A percentile compares a stretch with the other conserved stretches of the same genome.
Evolutionary conservation across 2,329 filamentous ascomycete genomes (phyloP).

Genomic region (Endoconidiophora polonica): DNA sequence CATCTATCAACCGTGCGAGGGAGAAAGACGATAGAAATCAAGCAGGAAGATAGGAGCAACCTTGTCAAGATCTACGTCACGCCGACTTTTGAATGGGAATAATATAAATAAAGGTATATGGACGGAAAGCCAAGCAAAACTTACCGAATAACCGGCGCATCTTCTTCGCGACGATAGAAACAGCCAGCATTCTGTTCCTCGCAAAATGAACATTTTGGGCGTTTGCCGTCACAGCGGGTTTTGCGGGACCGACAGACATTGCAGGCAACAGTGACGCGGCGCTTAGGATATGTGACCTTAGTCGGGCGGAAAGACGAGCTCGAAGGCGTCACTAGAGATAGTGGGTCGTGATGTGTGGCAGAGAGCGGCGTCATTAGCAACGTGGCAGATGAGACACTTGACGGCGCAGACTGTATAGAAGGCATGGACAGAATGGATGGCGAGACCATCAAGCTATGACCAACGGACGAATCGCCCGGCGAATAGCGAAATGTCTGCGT

Average conservation of each 20-base stretch:
- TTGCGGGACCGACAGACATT: conserved; percentile 16
- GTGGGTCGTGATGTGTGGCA: too few species aligned
- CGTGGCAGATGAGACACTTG: too few species aligned
- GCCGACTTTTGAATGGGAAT: background rate
- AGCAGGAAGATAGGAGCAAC: background rate
- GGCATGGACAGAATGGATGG: too few species aligned
- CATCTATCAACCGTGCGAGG: background rate
- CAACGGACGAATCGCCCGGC: too few species aligned
- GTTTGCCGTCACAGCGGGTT: conserved; percentile 13
- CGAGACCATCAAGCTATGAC: too few species aligned
- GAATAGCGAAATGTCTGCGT: too few species aligned
- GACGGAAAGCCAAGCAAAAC: background rate
- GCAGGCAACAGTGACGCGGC: conserved; percentile 15
- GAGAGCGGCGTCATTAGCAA: too few species aligned
- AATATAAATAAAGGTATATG: background rate
- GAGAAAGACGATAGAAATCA: background rate
- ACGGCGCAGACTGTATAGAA: too few species aligned
- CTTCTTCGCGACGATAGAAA: conserved; percentile 12
- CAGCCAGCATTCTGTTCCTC: conserved; percentile 11
- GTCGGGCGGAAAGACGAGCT: too few species aligned
- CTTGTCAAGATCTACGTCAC: background rate
- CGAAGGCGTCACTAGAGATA: too few species aligned
- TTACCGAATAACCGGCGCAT: conserved; percentile 5
- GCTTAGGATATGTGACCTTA: conserved; percentile 14
- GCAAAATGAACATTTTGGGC: conserved; percentile 15